phyloP scores from a whole-genome alignment of 1,284 basidiomycete species.

The Austropuccinia psidii region DNA sequence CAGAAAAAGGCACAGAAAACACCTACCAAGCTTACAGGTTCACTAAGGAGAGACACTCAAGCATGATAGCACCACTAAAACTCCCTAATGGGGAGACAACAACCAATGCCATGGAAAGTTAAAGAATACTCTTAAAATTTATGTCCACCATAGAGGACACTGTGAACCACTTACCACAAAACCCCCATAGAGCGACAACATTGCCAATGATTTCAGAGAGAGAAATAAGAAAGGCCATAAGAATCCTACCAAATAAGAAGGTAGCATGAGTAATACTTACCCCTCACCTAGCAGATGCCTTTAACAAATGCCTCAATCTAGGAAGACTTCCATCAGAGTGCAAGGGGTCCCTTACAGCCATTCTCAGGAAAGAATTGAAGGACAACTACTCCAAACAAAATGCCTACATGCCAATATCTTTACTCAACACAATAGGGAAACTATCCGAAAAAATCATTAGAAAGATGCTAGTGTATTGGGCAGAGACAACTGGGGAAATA shows the following conservation, averaged over 20 bases:
- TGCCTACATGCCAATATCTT: not conserved
- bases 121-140: not conserved
- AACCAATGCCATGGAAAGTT: not conserved
- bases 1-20: no score
- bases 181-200: no score
- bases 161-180: not conserved
- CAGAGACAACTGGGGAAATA: not conserved
- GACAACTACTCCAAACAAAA: not conserved
- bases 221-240: not conserved
- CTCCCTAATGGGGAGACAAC: not conserved
- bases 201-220: not conserved
- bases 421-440: not conserved
- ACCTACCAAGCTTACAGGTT: not conserved
- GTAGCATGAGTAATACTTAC: not conserved
- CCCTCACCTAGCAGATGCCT: not conserved
- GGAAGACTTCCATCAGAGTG: not conserved
- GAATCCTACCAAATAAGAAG: not conserved
- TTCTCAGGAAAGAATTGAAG: not conserved
- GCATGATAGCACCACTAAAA: not conserved
- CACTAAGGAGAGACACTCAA: not conserved
- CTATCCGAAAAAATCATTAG: conserved; percentile 14
- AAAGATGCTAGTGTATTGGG: not conserved
- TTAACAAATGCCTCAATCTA: not conserved
- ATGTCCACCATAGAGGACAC: not conserved
- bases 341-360: not conserved